Conservation (phyloP, 148 eudicot species). For the Dysphania ambrosioides region DNA sequence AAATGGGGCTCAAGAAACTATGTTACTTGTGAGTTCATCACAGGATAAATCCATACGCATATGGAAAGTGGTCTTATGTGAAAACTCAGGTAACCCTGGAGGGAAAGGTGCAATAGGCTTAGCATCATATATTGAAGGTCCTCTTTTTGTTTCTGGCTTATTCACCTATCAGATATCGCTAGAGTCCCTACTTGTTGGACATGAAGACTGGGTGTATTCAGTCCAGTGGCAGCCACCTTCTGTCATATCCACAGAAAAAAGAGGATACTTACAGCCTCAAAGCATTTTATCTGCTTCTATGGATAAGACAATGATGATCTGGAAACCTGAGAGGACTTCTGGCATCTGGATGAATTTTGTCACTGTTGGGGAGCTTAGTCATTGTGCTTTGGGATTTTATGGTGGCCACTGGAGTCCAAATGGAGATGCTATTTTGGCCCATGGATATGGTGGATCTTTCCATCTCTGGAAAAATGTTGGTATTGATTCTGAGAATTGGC, state of each 20-base stretch:
- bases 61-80: conserved; percentile 63
- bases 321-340: conserved; percentile 91
- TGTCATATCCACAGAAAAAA: conserved; percentile 33
- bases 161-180: conserved; percentile 72
- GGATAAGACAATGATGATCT: conserved; percentile 99
- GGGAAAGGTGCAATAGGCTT: conserved; percentile 47
- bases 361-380: conserved; percentile 94
- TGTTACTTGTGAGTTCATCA: conserved; percentile 82
- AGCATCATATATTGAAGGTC: conserved; percentile 92
- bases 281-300: conserved; percentile 92
- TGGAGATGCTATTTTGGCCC: conserved; percentile 79
- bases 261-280: conserved; percentile 53
- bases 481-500: conserved; percentile 64
- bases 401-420: conserved; percentile 92
- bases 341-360: conserved; percentile 99
- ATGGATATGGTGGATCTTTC: conserved; percentile 99
- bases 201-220: conserved; percentile 98
- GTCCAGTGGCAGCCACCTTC: conserved; percentile 92
- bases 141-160: conserved; percentile 60
- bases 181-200: conserved; percentile 93
- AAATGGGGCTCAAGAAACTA: conserved; percentile 40
- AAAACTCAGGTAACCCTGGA: conserved; percentile 33
- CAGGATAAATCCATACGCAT: conserved; percentile 85
- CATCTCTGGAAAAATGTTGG: conserved; percentile 91
- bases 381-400: conserved; percentile 95